phyloP scores from a whole-genome alignment of 2,329 filamentous ascomycete species.

The Emmonsiellopsis sp. region DNA sequence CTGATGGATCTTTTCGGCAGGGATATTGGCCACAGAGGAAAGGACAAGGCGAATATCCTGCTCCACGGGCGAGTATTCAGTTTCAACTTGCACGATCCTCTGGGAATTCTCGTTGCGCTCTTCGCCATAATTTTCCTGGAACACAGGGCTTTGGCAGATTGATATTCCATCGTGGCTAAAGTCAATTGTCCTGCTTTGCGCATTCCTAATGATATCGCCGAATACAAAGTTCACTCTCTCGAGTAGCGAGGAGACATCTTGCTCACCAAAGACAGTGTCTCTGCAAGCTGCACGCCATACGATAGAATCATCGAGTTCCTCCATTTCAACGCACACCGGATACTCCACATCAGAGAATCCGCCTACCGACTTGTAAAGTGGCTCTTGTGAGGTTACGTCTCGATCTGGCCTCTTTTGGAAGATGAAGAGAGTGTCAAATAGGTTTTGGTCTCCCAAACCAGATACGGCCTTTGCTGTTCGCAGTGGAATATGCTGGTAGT shows the following conservation, averaged over 20 bases:
- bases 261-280: constrained; percentile 41
- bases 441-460: constrained; percentile 30
- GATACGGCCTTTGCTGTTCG: constrained; percentile 55
- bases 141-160: constrained; percentile 41
- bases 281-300: constrained; percentile 68
- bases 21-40: constrained; percentile 51
- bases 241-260: constrained; percentile 46
- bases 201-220: constrained; percentile 42
- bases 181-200: constrained; percentile 44
- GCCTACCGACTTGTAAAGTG: constrained; percentile 54
- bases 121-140: constrained; percentile 1
- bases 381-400: constrained; percentile 6
- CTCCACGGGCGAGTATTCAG: constrained; percentile 26
- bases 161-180: constrained; percentile 48
- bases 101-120: background rate
- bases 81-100: background rate
- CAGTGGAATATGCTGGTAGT: constrained; percentile 69
- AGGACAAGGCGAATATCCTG: constrained; percentile 38
- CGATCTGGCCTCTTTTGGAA: constrained; percentile 49
- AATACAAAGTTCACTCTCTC: constrained; percentile 53
- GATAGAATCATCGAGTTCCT: constrained; percentile 48
- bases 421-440: constrained; percentile 60
- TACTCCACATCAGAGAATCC: constrained; percentile 67
- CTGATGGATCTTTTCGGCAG: constrained; percentile 49
- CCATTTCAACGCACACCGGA: constrained; percentile 73